Base-by-base conservation (phyloP, 768 basidiomycete species). In the Nidularia pulvinata region DNA sequence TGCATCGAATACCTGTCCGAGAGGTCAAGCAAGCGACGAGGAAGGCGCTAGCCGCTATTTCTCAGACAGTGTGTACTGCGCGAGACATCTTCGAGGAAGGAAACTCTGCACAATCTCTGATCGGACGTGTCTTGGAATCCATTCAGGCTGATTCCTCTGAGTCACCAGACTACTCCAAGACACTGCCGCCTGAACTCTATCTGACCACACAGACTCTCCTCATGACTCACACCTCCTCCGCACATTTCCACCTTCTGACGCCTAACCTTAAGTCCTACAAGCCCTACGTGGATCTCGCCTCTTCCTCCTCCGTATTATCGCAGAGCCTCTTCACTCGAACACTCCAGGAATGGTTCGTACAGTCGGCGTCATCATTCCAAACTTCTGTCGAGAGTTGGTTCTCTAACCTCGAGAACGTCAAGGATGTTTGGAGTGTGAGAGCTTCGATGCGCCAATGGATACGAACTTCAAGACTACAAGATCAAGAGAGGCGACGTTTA, bases 181-280 rank as follows among this genome's bases (percentile, higher is more conserved):
- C 9, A 46, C 10, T 10, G 45, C 45, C 84, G 44, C 80, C 84
- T 7, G 85, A 82, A 57, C 76, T 87, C 6, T 75, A 74, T 43
- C 69, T 95, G 39, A 85, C 85, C 5, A 91, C 92, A 0, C 80
- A 86, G 45, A 67, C 77, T 1, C 71, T 96, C 30, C 76, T 98
- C 16, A 73, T 79, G 25, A 78, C 79, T 7, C 78, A 96, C 22
- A 93, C 93, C 0, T 94, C 95, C 0, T 89, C 93, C 0, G 84
- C 89, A 25, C 90, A 94, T 57, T 84, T 95, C 56, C 80, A 86
- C 13, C 79, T 92, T 51, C 79, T 98, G 0, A 93, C 94, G 0
- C 62, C 75, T 1, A 80, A 75, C 54, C 80, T 98, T 55, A 81
- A 80, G 58, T 78, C 81, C 4, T 97, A 95, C 68, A 91, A 86